Conservation (phyloP, 2,329 filamentous ascomycete genomes). For the Graphilbum sp. region DNA sequence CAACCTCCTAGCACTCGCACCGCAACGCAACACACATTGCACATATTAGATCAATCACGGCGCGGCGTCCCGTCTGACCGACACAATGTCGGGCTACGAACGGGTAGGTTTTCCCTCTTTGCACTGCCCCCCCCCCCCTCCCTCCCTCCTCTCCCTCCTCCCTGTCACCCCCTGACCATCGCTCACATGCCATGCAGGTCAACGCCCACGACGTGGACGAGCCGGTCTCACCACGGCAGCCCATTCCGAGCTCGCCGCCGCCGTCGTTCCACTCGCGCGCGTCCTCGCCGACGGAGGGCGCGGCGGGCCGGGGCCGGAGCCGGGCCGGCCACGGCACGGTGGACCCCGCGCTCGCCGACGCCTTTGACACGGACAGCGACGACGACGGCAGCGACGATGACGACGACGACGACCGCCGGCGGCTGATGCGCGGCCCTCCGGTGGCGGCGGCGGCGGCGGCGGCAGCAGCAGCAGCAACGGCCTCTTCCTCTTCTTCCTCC, state of each 20-base stretch:
- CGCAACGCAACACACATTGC: no score
- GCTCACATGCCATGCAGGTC: no score
- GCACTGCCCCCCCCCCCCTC: not conserved
- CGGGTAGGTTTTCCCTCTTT: not conserved
- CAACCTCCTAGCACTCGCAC: no score
- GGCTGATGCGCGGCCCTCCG: slow-evolving; percentile 47
- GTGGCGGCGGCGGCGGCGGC: slow-evolving; percentile 24
- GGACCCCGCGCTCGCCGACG: slow-evolving; percentile 74
- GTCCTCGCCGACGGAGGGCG: slow-evolving; percentile 35
- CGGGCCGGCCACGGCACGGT: slow-evolving; percentile 25
- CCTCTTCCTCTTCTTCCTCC: not conserved
- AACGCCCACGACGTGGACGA: slow-evolving; percentile 43
- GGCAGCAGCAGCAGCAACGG: no score
- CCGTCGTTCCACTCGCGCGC: slow-evolving; percentile 82
- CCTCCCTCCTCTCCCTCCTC: not conserved
- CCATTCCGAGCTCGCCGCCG: slow-evolving; percentile 42
- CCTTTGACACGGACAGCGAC: slow-evolving; percentile 72
- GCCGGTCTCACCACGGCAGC: slow-evolving; percentile 16
- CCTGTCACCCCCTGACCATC: no score
- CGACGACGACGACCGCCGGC: slow-evolving; percentile 66
- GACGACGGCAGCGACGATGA: slow-evolving; percentile 60
- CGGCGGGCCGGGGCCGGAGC: not conserved
- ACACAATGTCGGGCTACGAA: not conserved
- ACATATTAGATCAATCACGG: no score
- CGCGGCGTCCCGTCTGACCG: no score